phyloP scores from a whole-genome alignment of 257 asterid species.

The Primulina huaijiensis region DNA sequence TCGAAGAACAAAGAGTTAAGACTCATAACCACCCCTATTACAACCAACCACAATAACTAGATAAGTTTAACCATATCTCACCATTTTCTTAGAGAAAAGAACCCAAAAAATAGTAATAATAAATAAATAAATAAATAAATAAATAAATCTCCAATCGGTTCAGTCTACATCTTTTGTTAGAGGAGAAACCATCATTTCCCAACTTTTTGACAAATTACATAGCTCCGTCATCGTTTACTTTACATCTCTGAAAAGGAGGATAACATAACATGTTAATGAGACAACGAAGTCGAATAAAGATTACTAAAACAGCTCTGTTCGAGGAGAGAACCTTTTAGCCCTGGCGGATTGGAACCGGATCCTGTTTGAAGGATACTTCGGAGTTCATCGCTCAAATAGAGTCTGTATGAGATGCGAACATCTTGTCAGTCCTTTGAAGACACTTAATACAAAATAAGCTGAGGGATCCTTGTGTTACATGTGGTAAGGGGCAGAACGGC shows the following conservation, averaged over 20 bases:
- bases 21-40: slow-evolving; percentile 53
- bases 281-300: not conserved
- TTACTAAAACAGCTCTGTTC: not conserved
- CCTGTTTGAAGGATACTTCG: slow-evolving; percentile 71
- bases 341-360: slow-evolving; percentile 55
- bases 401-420: slow-evolving; percentile 37
- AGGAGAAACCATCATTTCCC: slow-evolving; percentile 19
- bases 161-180: slow-evolving; percentile 28
- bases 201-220: slow-evolving; percentile 28
- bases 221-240: slow-evolving; percentile 46
- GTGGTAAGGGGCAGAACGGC: slow-evolving; percentile 54
- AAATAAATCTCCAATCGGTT: slow-evolving; percentile 34
- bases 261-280: slow-evolving; percentile 4
- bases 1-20: slow-evolving; percentile 69
- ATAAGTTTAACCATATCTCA: slow-evolving; percentile 28
- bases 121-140: slow-evolving; percentile 6
- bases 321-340: slow-evolving; percentile 52
- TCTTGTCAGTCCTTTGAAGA: not conserved
- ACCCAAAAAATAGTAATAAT: slow-evolving; percentile 8
- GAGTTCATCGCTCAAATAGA: slow-evolving; percentile 62
- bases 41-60: slow-evolving; percentile 46
- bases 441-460: not conserved
- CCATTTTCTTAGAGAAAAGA: slow-evolving; percentile 21
- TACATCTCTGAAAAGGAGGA: slow-evolving; percentile 40
- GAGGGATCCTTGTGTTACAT: slow-evolving; percentile 40